phyloP scores from a whole-genome alignment of 495 filamentous ascomycete species.

The Lasiosphaeria ovina region DNA sequence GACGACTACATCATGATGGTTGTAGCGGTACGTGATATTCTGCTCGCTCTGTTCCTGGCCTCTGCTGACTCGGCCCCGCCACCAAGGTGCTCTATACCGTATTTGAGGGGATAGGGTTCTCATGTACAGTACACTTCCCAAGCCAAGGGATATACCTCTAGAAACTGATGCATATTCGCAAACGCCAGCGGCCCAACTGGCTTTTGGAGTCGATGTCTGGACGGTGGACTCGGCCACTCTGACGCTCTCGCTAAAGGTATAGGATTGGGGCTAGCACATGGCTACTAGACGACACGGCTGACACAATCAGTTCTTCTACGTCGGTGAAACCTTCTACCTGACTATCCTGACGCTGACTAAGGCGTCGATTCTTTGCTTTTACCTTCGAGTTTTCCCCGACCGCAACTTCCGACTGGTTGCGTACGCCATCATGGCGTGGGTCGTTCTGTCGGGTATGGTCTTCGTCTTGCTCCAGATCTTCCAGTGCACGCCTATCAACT shows the following conservation, averaged over 20 bases:
- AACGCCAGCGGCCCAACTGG: slow-evolving; percentile 11
- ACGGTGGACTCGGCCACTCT: slow-evolving; percentile 15
- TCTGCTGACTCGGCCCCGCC: neutral
- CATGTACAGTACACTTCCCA: neutral
- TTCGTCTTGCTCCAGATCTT: slow-evolving; percentile 39
- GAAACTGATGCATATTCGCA: neutral
- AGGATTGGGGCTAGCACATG: neutral
- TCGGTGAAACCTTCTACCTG: slow-evolving; percentile 39
- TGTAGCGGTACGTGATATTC: slow-evolving; percentile 11
- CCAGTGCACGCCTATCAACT: slow-evolving; percentile 40
- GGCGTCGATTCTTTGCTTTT: slow-evolving; percentile 51
- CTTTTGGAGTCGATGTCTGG: slow-evolving; percentile 30
- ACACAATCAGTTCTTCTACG: slow-evolving; percentile 36
- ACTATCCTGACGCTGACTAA: slow-evolving; percentile 45
- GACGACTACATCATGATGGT: slow-evolving; percentile 30
- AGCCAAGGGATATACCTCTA: neutral
- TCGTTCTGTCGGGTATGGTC: slow-evolving; percentile 28
- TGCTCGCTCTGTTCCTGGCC: neutral
- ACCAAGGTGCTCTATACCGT: slow-evolving; percentile 14
- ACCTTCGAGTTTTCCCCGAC: slow-evolving; percentile 51
- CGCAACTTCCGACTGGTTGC: slow-evolving; percentile 36
- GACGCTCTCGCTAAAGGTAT: slow-evolving; percentile 20
- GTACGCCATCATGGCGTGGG: slow-evolving; percentile 36
- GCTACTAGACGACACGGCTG: neutral
- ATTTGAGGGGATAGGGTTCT: slow-evolving; percentile 12